Conservation (phyloP, 805 yeast species). For the Pichia kluyveri region DNA sequence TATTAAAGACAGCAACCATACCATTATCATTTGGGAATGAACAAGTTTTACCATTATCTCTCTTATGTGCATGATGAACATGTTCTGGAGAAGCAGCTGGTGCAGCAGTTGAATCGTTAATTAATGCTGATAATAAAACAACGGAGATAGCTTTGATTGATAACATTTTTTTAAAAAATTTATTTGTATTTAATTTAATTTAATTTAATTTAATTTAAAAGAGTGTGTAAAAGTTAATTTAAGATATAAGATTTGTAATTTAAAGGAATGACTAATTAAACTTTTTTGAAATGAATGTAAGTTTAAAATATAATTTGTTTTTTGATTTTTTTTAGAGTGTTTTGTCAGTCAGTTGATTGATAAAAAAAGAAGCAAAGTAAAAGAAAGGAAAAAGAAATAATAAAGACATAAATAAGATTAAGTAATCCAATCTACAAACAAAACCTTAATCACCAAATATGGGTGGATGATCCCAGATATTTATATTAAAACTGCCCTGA, state of each 20-base stretch:
- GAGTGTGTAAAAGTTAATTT: not conserved
- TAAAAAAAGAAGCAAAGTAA: not conserved
- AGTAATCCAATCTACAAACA: too few species aligned
- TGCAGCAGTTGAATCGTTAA: not conserved
- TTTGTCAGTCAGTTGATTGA: not conserved
- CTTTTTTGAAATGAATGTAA: not conserved
- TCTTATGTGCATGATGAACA: slow-evolving; percentile 7
- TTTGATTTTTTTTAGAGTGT: not conserved
- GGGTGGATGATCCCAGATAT: not conserved
- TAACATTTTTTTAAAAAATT: slow-evolving; percentile 2
- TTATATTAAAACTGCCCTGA: not conserved
- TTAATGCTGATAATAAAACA: not conserved
- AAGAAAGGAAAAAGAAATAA: too few species aligned
- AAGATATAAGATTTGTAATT: not conserved
- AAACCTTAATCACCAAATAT: too few species aligned
- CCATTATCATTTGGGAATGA: slow-evolving; percentile 60
- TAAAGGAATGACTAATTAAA: not conserved
- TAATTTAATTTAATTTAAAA: not conserved
- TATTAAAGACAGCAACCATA: slow-evolving; percentile 49
- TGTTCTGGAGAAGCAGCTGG: slow-evolving; percentile 6
- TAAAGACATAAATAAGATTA: too few species aligned
- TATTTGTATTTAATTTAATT: not conserved
- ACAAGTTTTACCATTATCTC: slow-evolving; percentile 30
- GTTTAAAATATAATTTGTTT: not conserved
- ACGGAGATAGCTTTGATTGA: slow-evolving; percentile 4